Evolutionary conservation across 345 rosid species (phyloP), one percentile per base, ranked within the genome.

Genomic region (Sisymbrium altissimum): DNA sequence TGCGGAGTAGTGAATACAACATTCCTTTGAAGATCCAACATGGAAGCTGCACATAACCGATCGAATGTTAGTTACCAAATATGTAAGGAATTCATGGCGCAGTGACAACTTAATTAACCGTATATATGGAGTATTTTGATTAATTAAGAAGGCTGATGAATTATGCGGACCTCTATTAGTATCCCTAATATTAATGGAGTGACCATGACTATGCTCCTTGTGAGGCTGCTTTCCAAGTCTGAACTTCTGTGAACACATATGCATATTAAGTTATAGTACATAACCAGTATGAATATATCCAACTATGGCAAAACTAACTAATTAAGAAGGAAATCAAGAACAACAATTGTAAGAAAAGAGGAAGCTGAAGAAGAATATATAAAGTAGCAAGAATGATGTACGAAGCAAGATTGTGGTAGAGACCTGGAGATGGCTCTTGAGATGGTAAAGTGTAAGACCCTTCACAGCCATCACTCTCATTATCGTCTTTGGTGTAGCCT

Each of bases 401-500:
- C 25, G 17, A 1, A 12, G 33, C 17, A 52, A 52, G 57, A 12
- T 5, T 52, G 13, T 27, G 58, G 58, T 53, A 27, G 3, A 27
- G 36, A 53, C 98, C 98, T 92, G 96, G 60, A 92, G 96, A 80
- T 90, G 97, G 78, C 95, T 88, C 85, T 92, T 92, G 66, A 92
- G 79, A 74, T 92, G 98, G 79, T 88, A 92, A 79, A 92, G 95
- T 17, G 96, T 92, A 35, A 92, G 84, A 36, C 95, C 98, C 73
- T 88, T 90, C 66, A 90, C 96, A 67, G 86, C 85, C 98, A 92
- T 92, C n/a, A 91, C 89, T 68, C 95, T 84, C 98, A 92, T 78
- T 48, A 92, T 88, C 30, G 96, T 89, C 84, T 92, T 92, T n/a
- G 98, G 98, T 4, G 98, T 92, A 41, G 98, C 98, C 74, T 92